Percentiles rank a stretch among this genome's conserved stretches.
These are phyloP conservation scores for Tricholoma matsutake DNA, from an alignment of 768 basidiomycete genomes.

Conservation along the genomic window DNA sequence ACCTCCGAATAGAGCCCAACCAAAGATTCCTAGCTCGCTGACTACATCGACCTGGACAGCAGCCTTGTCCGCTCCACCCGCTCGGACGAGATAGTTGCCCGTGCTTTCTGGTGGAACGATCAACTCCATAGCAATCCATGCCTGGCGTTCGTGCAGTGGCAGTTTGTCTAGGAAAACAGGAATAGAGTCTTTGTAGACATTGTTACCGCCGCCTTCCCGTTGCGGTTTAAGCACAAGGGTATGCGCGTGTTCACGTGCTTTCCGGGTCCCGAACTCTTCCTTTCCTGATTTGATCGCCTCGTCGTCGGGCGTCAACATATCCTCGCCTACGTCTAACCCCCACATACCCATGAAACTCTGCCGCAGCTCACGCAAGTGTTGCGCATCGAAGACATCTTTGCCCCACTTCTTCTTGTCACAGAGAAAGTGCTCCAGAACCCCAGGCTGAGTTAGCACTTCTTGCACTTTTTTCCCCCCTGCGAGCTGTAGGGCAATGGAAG, in stretches of 20 bases:
- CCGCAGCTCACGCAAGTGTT: slow-evolving; percentile 53
- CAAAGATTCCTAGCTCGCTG: slow-evolving; percentile 91
- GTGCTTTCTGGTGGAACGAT: slow-evolving; percentile 73
- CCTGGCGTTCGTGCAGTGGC: slow-evolving; percentile 58
- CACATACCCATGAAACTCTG: slow-evolving; percentile 88
- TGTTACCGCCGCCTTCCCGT: slow-evolving; percentile 97
- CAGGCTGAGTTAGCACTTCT: slow-evolving; percentile 74
- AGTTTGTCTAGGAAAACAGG: slow-evolving; percentile 70
- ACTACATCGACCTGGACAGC: slow-evolving; percentile 67
- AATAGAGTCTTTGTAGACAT: slow-evolving; percentile 85
- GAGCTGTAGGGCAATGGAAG: slow-evolving; percentile 86
- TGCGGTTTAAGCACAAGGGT: slow-evolving; percentile 92
- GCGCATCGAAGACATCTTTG: slow-evolving; percentile 25
- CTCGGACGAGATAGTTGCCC: slow-evolving; percentile 74
- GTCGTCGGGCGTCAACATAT: slow-evolving; percentile 30
- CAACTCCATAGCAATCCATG: slow-evolving; percentile 96
- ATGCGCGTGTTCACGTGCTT: slow-evolving; percentile 47
- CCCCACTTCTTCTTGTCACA: slow-evolving; percentile 36
- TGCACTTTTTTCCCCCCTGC: slow-evolving; percentile 97
- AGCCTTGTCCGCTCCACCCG: slow-evolving; percentile 47
- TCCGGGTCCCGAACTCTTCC: slow-evolving; percentile 42
- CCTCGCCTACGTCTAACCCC: slow-evolving; percentile 59
- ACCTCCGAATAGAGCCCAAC: slow-evolving; percentile 75
- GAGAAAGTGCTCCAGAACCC: slow-evolving; percentile 74
- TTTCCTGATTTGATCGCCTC: slow-evolving; percentile 22